These are phyloP conservation scores for Macrocybe gigantea DNA, from an alignment of 768 basidiomycete genomes.

Conservation along the genomic window DNA sequence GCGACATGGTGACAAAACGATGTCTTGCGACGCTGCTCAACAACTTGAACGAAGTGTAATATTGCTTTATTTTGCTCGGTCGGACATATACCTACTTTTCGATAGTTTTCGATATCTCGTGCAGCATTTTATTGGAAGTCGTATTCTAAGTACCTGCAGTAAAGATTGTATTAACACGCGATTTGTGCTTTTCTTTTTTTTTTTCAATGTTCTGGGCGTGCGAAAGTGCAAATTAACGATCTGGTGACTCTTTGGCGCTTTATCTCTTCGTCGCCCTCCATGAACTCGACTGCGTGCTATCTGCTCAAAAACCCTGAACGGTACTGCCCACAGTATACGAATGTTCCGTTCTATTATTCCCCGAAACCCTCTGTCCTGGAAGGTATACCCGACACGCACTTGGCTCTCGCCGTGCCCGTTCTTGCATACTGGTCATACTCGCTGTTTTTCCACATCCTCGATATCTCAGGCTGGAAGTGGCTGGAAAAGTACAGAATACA, in stretches of 20 bases:
- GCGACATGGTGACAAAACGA: constrained; percentile 97
- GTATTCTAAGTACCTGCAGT: no score
- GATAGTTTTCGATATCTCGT: no score
- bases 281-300: constrained; percentile 33
- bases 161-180: no score
- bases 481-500: constrained; percentile 86
- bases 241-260: background rate
- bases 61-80: background rate
- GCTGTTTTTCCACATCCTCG: constrained; percentile 75
- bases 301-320: constrained; percentile 24
- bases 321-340: constrained; percentile 26
- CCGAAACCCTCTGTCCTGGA: constrained; percentile 41
- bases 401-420: constrained; percentile 72
- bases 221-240: background rate
- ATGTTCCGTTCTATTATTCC: constrained; percentile 53
- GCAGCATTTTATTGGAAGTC: no score
- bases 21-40: constrained; percentile 87
- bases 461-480: constrained; percentile 70
- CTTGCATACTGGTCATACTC: constrained; percentile 82
- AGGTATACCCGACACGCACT: constrained; percentile 59
- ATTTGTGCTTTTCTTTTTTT: no score
- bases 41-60: constrained; percentile 73
- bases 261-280: constrained; percentile 11
- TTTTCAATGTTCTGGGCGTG: background rate
- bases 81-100: background rate